phyloP scores from a whole-genome alignment of 257 asterid genomes.

The Parsonsia alboflavescens region DNA sequence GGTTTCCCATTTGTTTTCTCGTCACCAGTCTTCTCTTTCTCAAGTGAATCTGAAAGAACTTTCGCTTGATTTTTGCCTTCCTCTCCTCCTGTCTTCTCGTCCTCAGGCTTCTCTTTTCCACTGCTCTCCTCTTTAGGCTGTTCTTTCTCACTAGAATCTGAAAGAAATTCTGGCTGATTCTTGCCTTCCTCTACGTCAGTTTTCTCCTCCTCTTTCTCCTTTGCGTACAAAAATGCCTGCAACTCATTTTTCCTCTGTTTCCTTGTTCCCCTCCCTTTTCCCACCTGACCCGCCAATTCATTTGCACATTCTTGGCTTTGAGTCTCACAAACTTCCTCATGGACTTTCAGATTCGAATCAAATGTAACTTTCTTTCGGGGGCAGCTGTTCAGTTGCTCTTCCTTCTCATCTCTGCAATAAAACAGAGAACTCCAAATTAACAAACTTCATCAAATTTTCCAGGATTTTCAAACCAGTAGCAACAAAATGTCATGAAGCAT shows the following conservation, averaged over 20 bases:
- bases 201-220: not conserved
- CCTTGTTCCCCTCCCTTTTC: not conserved
- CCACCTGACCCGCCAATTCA: not conserved
- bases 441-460: not conserved
- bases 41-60: slow-evolving; percentile 6
- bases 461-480: not conserved
- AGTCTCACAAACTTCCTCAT: not conserved
- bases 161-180: not conserved
- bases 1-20: not conserved
- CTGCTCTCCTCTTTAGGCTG: not conserved
- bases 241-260: not conserved
- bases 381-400: slow-evolving; percentile 15
- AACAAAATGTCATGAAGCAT: not conserved
- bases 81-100: not conserved
- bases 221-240: not conserved
- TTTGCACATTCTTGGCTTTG: slow-evolving; percentile 2
- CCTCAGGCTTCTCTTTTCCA: not conserved
- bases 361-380: slow-evolving; percentile 14
- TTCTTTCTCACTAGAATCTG: slow-evolving; percentile 10
- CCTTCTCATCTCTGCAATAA: slow-evolving; percentile 12
- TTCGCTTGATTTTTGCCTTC: slow-evolving; percentile 1
- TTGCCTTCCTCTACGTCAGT: not conserved
- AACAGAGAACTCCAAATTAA: not conserved
- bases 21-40: not conserved
- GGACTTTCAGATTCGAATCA: not conserved